These are phyloP conservation scores for Schizosaccharomyces lindneri DNA, from an alignment of 805 yeast genomes.

Conservation along the genomic window DNA sequence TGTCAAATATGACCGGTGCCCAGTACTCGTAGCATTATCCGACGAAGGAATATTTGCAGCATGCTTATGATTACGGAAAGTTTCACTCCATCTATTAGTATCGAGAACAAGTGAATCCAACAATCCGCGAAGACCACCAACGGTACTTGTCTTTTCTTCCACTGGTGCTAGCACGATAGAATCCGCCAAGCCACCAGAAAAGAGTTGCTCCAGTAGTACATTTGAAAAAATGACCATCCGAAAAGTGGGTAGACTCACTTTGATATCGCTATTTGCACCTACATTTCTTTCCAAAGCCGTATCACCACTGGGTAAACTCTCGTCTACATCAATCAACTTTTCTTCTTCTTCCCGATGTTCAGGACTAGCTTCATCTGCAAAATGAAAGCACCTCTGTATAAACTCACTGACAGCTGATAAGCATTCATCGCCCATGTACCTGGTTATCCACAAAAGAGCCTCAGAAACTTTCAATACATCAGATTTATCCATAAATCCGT, in stretches of 20 bases:
- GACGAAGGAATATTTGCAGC: background rate
- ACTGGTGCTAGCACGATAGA: conserved; percentile 9
- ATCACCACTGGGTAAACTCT: conserved; percentile 10
- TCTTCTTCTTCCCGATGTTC: background rate
- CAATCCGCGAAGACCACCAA: conserved; percentile 39
- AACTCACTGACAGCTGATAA: conserved; percentile 69
- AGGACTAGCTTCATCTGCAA: conserved; percentile 22
- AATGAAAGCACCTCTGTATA: conserved; percentile 68
- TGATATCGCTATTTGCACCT: conserved; percentile 55
- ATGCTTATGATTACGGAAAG: background rate
- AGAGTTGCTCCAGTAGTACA: conserved; percentile 72
- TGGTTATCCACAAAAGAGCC: conserved; percentile 55
- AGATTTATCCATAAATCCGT: conserved; percentile 46
- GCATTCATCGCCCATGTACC: conserved; percentile 34
- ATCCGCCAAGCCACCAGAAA: conserved; percentile 21
- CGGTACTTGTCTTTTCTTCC: conserved; percentile 3
- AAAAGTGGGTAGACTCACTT: conserved; percentile 60
- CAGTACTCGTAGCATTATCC: background rate
- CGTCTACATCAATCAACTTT: conserved; percentile 4
- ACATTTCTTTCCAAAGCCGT: conserved; percentile 44
- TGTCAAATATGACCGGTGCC: background rate
- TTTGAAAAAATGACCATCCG: conserved; percentile 87
- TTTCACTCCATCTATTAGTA: conserved; percentile 67
- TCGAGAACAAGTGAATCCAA: conserved; percentile 80
- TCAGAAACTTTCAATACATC: conserved; percentile 68